Conservation (phyloP, 805 yeast genomes). For the Yarrowia phangngaensis region DNA sequence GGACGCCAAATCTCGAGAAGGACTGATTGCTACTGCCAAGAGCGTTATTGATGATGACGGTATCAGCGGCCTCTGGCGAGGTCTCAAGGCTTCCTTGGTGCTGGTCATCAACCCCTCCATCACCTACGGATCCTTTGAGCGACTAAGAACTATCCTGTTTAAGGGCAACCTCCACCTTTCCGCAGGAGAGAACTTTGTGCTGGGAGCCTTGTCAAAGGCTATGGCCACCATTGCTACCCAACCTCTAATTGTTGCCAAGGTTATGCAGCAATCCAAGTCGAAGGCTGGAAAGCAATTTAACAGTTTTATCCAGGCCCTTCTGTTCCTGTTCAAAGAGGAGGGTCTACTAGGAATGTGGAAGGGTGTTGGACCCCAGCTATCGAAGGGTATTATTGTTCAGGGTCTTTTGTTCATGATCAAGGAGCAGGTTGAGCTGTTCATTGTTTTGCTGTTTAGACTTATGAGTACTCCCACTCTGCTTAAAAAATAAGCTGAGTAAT, state of each 20-base stretch:
- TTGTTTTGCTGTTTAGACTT: constrained; percentile 34
- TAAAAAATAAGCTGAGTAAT: constrained; percentile 1
- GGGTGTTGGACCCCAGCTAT: constrained; percentile 74
- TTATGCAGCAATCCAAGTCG: constrained; percentile 58
- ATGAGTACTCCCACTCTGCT: constrained; percentile 24
- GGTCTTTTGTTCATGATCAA: constrained; percentile 79
- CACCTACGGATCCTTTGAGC: constrained; percentile 76
- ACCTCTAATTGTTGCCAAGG: constrained; percentile 81
- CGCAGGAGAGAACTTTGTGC: constrained; percentile 60
- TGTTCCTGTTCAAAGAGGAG: constrained; percentile 58
- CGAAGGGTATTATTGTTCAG: constrained; percentile 79
- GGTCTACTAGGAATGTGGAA: constrained; percentile 66
- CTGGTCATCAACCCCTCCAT: constrained; percentile 80
- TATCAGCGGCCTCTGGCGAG: constrained; percentile 71
- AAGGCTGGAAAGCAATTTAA: constrained; percentile 43
- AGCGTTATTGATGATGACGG: constrained; percentile 63
- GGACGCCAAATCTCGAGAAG: constrained; percentile 30
- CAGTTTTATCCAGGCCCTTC: constrained; percentile 60
- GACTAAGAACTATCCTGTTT: constrained; percentile 54
- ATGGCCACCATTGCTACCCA: constrained; percentile 77
- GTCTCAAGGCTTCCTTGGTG: constrained; percentile 73
- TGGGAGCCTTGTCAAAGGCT: constrained; percentile 78
- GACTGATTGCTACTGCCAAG: constrained; percentile 45
- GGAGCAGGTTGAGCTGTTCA: constrained; percentile 51
- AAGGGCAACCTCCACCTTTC: constrained; percentile 44